Evolutionary conservation across 1,139 yeast genomes (phyloP).

Genomic region (Sugiyamaella grinbergsii): DNA sequence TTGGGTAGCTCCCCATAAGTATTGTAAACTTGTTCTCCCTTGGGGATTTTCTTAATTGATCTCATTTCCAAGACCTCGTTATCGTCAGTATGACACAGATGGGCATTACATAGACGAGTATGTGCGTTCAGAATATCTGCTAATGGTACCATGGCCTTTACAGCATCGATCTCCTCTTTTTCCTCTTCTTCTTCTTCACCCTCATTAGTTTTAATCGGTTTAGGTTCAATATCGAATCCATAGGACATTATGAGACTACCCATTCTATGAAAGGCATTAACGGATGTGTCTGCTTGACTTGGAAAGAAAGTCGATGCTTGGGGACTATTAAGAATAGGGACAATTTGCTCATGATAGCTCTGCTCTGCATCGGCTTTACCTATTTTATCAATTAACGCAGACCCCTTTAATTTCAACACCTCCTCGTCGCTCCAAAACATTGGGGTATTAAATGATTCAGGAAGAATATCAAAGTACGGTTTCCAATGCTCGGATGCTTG

Average conservation of each 20-base stretch:
- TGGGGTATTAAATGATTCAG: slow-evolving; percentile 63
- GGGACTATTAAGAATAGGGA: slow-evolving; percentile 38
- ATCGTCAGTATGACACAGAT: slow-evolving; percentile 47
- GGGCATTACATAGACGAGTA: slow-evolving; percentile 76
- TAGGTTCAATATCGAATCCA: slow-evolving; percentile 57
- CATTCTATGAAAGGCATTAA: slow-evolving; percentile 64
- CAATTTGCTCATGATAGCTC: slow-evolving; percentile 50
- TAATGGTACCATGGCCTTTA: slow-evolving; percentile 88
- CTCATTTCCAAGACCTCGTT: slow-evolving; percentile 61
- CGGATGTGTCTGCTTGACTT: slow-evolving; percentile 44
- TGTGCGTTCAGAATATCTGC: slow-evolving; percentile 92
- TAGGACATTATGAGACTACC: slow-evolving; percentile 73
- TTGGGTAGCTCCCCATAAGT: slow-evolving; percentile 92
- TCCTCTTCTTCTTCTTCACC: slow-evolving; percentile 46
- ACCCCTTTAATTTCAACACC: slow-evolving; percentile 60
- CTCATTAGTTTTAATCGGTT: slow-evolving; percentile 33
- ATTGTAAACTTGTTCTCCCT: slow-evolving; percentile 78
- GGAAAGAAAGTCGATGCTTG: slow-evolving; percentile 1
- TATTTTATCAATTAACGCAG: slow-evolving; percentile 65
- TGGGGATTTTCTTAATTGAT: slow-evolving; percentile 60
- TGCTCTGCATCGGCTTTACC: slow-evolving; percentile 69
- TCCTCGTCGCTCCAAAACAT: slow-evolving; percentile 74
- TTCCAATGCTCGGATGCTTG: slow-evolving; percentile 58
- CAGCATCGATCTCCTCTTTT: slow-evolving; percentile 47
- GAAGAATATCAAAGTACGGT: slow-evolving; percentile 71